Evolutionary conservation across 345 rosid genomes (phyloP).

Genomic region (Euphorbia lathyris): DNA sequence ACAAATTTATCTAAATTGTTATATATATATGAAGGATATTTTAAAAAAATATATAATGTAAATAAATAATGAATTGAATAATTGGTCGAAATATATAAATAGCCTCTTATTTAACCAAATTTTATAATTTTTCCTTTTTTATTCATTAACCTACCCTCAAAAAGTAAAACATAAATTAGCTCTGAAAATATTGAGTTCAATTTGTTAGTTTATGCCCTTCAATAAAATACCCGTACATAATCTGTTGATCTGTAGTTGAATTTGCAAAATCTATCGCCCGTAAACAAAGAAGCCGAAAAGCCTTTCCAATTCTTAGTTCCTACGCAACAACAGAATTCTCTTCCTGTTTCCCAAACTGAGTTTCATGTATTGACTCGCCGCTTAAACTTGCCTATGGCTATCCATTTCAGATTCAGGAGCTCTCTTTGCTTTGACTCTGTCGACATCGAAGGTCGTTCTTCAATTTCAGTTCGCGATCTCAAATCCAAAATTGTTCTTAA

Average conservation of each 20-base stretch:
- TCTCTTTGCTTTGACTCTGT: conserved; percentile 32
- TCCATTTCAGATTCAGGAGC: conserved; percentile 45
- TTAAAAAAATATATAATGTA: too few relatives aligned
- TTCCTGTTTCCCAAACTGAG: not conserved
- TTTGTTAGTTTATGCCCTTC: too few relatives aligned
- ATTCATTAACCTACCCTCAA: too few relatives aligned
- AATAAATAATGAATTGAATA: too few relatives aligned
- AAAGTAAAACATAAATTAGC: too few relatives aligned
- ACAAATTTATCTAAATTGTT: too few relatives aligned
- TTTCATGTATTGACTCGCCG: not conserved
- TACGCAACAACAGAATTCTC: not conserved
- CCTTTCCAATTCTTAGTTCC: not conserved
- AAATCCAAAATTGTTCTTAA: conserved; percentile 32
- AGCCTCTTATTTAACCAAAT: too few relatives aligned
- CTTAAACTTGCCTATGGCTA: conserved; percentile 24
- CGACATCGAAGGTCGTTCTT: conserved; percentile 34
- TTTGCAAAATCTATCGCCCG: not conserved
- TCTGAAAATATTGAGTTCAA: too few relatives aligned
- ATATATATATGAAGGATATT: too few relatives aligned
- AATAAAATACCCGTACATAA: not conserved
- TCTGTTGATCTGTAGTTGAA: not conserved
- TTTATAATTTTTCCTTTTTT: too few relatives aligned
- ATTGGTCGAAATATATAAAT: too few relatives aligned
- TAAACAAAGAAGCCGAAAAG: not conserved
- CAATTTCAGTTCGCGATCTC: conserved; percentile 41